Evolutionary conservation across 768 basidiomycete genomes (phyloP), one percentile per base, ranked within the genome.

Genomic region (Mycena galericulata): DNA sequence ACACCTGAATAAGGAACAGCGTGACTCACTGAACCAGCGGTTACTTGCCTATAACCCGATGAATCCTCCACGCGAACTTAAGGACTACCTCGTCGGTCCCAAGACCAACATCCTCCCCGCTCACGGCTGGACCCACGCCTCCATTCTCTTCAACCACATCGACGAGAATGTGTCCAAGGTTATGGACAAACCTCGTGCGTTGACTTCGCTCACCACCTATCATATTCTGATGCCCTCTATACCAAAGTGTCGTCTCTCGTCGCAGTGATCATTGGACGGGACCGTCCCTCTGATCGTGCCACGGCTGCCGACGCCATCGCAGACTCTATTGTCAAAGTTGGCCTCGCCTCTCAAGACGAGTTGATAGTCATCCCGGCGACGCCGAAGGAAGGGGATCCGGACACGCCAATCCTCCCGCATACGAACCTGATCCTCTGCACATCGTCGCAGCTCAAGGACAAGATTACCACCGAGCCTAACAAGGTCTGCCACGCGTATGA

Each of bases 171-270:
- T 60, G 1, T 20, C 9, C 1, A 60, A 60, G 26, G 46, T 50
- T 24, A 53, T 53, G 49, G 50, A 62, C 40, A 62, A 62, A 32
- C 61, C 61, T 3, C 41, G 61, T 62, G 36, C 40, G 61, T 9
- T 24, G 15, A 12, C 2, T n/a, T 40, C 4, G 41, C 14, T 17
- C 15, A 14, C 34, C 46, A 30, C 6, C 18, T n/a, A n/a, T n/a
- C n/a, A 9, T 62, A 5, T 32, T 30, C 40, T 62, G 11, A 51
- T 40, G 22, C 29, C 20, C 12, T 2, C n/a, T 22, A 9, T 1
- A 24, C 24, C 2, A 12, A 51, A 64, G 62, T 64, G 62, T 64
- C 62, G 17, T 64, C 62, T 1, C 24, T 64, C 1, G 51, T 30
- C 1, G 62, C 62, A 45, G 51, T 64, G 1, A 55, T 55, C 18